These are phyloP conservation scores for Cercis canadensis DNA, from an alignment of 306 rosid species.

Conservation along the genomic window DNA sequence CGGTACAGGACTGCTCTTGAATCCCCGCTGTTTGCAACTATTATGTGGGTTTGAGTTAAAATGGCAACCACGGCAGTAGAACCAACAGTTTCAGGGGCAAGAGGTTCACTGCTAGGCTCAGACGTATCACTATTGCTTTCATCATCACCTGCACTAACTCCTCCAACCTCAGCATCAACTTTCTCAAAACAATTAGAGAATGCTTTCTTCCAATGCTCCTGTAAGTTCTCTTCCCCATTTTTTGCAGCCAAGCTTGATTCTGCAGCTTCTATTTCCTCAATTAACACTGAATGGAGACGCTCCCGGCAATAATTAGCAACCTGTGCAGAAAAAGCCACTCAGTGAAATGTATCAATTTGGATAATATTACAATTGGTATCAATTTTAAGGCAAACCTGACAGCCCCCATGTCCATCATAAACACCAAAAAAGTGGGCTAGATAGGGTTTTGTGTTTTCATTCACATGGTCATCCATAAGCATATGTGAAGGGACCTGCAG, in stretches of 20 bases:
- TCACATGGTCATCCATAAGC: conserved; percentile 47
- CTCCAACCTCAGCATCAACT: conserved; percentile 76
- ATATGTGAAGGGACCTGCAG: conserved; percentile 56
- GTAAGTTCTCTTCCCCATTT: conserved; percentile 46
- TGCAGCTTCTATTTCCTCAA: conserved; percentile 63
- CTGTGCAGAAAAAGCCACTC: conserved; percentile 41
- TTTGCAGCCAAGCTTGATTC: conserved; percentile 36
- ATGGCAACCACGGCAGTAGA: conserved; percentile 85
- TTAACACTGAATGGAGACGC: conserved; percentile 66
- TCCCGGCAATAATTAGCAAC: conserved; percentile 83
- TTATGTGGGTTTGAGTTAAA: conserved; percentile 61
- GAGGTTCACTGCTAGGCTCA: conserved; percentile 41
- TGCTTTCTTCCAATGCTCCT: conserved; percentile 65
- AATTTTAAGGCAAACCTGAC: conserved; percentile 56
- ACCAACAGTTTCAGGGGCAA: conserved; percentile 81
- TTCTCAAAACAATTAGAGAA: conserved; percentile 64
- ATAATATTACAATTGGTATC: background rate
- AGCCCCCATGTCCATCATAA: conserved; percentile 90
- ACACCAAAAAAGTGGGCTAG: conserved; percentile 74
- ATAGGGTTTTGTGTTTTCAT: conserved; percentile 33
- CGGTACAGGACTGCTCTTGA: conserved; percentile 82
- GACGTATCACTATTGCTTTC: conserved; percentile 40
- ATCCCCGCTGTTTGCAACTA: conserved; percentile 83
- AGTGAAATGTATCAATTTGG: conserved; percentile 29
- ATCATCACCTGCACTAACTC: conserved; percentile 30